phyloP scores from a whole-genome alignment of 768 basidiomycete genomes.

The Butyriboletus loyo region DNA sequence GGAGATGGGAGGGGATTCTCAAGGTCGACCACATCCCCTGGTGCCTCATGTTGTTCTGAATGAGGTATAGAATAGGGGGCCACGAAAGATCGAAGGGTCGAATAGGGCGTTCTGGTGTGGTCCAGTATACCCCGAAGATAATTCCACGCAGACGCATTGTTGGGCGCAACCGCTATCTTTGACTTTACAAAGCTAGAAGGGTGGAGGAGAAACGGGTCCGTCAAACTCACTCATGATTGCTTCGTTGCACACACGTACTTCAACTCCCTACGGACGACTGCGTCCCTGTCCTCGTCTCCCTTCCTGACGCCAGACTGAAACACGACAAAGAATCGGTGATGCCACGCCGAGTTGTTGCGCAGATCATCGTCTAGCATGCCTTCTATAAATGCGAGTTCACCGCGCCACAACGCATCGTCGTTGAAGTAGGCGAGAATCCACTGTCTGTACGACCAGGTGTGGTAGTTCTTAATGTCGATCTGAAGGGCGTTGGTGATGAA shows the following conservation, averaged over 20 bases:
- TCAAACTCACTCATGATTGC: background rate
- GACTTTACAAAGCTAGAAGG: conserved; percentile 71
- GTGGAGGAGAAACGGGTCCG: background rate
- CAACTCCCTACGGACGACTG: conserved; percentile 65
- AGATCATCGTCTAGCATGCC: conserved; percentile 69
- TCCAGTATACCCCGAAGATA: conserved; percentile 87
- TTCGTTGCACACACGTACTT: conserved; percentile 48
- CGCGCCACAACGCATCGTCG: conserved; percentile 63
- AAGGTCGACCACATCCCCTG: conserved; percentile 59
- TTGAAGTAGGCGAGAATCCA: conserved; percentile 89
- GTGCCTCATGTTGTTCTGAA: conserved; percentile 22
- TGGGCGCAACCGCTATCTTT: conserved; percentile 82
- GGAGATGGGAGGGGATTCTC: conserved; percentile 68
- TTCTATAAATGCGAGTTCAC: conserved; percentile 76
- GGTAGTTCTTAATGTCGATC: conserved; percentile 93
- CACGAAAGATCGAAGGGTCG: conserved; percentile 56
- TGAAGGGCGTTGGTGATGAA: conserved; percentile 75
- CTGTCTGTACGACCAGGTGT: conserved; percentile 98
- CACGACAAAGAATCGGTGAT: conserved; percentile 89
- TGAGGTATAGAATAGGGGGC: conserved; percentile 53
- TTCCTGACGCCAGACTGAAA: conserved; percentile 62
- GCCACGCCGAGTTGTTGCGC: conserved; percentile 97
- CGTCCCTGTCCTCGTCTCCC: conserved; percentile 60
- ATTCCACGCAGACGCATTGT: conserved; percentile 96
- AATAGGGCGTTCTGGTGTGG: conserved; percentile 55